Evolutionary conservation across 2,329 filamentous ascomycete genomes (phyloP), one percentile per base, ranked within the genome.

Genomic region (Ascosphaera aggregata): DNA sequence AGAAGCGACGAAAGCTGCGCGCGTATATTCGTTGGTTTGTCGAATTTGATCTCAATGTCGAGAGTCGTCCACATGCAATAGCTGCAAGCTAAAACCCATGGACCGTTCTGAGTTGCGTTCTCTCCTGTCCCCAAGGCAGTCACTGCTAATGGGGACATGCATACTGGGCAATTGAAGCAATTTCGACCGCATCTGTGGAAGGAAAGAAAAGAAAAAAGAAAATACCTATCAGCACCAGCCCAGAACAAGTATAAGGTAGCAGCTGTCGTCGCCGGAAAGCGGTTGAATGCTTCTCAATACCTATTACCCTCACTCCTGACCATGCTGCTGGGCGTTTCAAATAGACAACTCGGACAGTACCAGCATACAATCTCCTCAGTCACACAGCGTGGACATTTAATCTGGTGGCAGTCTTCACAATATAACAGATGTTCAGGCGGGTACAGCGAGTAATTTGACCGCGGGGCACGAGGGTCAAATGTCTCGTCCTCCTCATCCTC

Each of bases 341-440:
- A 95, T 41, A 98, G 61, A 54, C 89, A 98, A 54, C 74, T 86
- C 3, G 89, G 89, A 51, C 89, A 98, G 58, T 81, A 98, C 66
- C 84, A 94, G 40, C 81, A 89, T 37, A 92, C 75, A 40, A 93
- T 84, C 60, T 98, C 89, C 54, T 98, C 89, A 37, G 76, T 71
- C 40, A 91, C 80, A 52, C 89, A 98, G 60, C 84, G 69, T 4
- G 82, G 80, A 54, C 89, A 98, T 47, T 89, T 79, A 44, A 95
- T 92, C 57, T 93, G 79, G 54, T 92, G 82, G 56, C 89, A 98
- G 55, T 95, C 89, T 54, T 93, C 86, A 63, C 89, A 98, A 62
- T 92, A 98, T 32, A 95, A 69, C 18, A 98, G 70, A 53, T 94
- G 76, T 52, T 95, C 86, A 35, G 94, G 73, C 1, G 89, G 86